phyloP scores from a whole-genome alignment of 2,329 filamentous ascomycete species.

The Calonectria naviculata region DNA sequence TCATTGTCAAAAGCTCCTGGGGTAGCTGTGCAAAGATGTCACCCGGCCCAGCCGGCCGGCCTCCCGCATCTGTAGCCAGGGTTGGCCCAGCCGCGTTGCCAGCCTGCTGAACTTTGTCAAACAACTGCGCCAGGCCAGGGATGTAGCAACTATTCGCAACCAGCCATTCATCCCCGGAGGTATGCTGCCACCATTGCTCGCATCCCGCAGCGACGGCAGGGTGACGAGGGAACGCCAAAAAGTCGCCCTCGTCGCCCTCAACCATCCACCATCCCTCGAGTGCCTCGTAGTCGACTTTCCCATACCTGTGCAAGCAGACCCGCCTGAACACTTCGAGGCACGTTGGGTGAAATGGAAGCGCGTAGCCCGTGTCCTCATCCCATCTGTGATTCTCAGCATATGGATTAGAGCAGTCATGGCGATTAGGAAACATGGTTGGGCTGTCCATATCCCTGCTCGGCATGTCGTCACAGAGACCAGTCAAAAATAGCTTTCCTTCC shows the following conservation, averaged over 20 bases:
- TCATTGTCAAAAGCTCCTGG: constrained; percentile 18
- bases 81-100: not conserved
- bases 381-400: constrained; percentile 18
- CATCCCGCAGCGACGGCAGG: not conserved
- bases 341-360: constrained; percentile 43
- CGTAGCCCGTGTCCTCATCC: not conserved
- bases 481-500: constrained; percentile 24
- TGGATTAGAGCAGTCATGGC: constrained; percentile 5
- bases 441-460: not conserved
- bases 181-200: constrained; percentile 28
- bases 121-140: constrained; percentile 15
- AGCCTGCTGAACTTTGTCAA: not conserved
- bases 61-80: not conserved
- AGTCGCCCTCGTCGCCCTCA: constrained; percentile 22
- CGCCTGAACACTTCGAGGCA: constrained; percentile 44
- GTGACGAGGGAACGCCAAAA: constrained; percentile 20
- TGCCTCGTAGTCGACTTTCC: constrained; percentile 31
- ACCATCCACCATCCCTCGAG: not conserved
- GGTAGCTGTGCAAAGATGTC: constrained; percentile 25
- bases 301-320: constrained; percentile 27
- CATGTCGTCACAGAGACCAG: constrained; percentile 34
- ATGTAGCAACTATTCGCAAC: constrained; percentile 35
- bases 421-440: constrained; percentile 19
- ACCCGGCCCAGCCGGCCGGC: not conserved
- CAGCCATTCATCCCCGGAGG: constrained; percentile 23